Base-by-base conservation (phyloP, 495 filamentous ascomycete genomes). In the Talaromyces trachyspermus region DNA sequence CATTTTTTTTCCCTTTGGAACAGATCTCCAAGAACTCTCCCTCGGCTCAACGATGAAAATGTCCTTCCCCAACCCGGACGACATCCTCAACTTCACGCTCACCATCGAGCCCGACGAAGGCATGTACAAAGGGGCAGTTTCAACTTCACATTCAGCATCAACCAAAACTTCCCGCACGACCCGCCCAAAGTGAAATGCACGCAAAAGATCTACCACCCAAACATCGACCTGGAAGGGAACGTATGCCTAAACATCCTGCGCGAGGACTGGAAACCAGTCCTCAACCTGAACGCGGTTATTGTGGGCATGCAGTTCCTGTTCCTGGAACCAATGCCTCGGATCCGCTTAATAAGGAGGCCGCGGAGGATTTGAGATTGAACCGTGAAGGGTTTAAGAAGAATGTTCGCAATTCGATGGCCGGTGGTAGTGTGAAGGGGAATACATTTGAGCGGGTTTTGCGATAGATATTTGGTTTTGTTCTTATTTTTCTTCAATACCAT, bases 201-300 rank as follows among this genome's bases (percentile, higher is more conserved):
- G 46, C 86, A 98, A 65, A 98, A 95, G 75, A 96, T 97, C 55
- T 98, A 98, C 69, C 92, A 98, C 11, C 48, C 48, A 0, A 98
- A 98, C 64, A 97, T 98, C 64, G 92, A 98, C 61, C 74, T 95
- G 40, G 92, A 98, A 58, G 92, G 92, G 30, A 98, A 98, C 59
- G 89, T 98, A 11, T 98, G 92, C 70, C 65, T 98, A 55, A 98
- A 98, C 61, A 97, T 98, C 49, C 66, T 98, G 57, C 72, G 92
- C 47, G 92, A 97, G 71, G 92, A 98, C 71, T 98, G 92, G 92
- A 97, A 96, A 71, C 92, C 92, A 0, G 92, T 97, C 17, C 70
- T 98, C 61, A 97, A 97, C 61, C 64, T 98, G 57, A 95, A 96
- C 64, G 90, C 92, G 10, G 89, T 96, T 22, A 91, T 98, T 57